phyloP scores from a whole-genome alignment of 495 filamentous ascomycete genomes.

The Mytilinidion resinicola region DNA sequence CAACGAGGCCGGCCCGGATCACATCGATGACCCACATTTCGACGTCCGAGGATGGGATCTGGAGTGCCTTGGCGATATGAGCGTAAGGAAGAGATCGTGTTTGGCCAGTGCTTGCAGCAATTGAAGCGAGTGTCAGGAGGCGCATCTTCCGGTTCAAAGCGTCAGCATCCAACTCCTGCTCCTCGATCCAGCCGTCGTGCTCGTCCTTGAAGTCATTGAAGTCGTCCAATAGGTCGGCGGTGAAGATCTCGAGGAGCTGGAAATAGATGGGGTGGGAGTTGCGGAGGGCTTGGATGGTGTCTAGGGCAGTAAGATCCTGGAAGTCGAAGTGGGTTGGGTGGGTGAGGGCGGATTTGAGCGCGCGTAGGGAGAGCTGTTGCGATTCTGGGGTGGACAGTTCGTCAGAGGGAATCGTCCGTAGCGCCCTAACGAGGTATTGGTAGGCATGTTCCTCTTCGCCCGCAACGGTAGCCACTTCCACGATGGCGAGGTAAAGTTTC shows the following conservation, averaged over 20 bases:
- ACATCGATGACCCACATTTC: conserved; percentile 99
- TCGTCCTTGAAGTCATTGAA: conserved; percentile 88
- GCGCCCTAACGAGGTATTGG: conserved; percentile 71
- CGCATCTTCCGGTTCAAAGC: conserved; percentile 82
- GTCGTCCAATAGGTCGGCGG: conserved; percentile 84
- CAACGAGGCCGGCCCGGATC: conserved; percentile 87
- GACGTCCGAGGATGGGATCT: conserved; percentile 73
- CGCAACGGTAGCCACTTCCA: conserved; percentile 68
- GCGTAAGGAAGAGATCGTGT: conserved; percentile 80
- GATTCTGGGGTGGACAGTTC: conserved; percentile 64
- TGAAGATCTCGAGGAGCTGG: conserved; percentile 92
- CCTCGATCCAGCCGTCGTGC: conserved; percentile 73
- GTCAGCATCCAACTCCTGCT: conserved; percentile 55
- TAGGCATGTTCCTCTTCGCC: conserved; percentile 75
- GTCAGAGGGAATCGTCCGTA: conserved; percentile 74
- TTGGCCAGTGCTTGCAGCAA: conserved; percentile 67
- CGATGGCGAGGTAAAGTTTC: conserved; percentile 70
- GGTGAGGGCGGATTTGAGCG: conserved; percentile 73
- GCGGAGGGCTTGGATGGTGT: conserved; percentile 78
- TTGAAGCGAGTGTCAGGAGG: conserved; percentile 81
- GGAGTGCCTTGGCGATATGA: conserved; percentile 71
- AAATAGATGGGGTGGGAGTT: conserved; percentile 74
- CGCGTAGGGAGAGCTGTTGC: conserved; percentile 74
- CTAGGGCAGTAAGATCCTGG: conserved; percentile 80
- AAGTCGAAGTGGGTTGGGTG: conserved; percentile 82